phyloP scores from a whole-genome alignment of 805 yeast species.

The Ogataea minuta region DNA sequence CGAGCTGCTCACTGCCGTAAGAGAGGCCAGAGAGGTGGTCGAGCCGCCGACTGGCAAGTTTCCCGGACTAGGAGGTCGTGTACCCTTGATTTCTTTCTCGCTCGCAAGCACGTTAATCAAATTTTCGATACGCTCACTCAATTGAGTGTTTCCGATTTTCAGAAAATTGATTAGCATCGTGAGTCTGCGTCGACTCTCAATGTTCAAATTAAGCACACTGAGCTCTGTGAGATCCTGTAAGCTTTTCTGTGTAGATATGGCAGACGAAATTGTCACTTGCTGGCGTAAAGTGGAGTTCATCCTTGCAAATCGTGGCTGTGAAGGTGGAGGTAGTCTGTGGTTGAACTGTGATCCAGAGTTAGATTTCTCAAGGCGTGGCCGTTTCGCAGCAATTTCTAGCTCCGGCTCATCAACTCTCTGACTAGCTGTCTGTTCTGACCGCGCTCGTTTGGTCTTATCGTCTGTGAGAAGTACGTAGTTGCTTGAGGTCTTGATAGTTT shows the following conservation, averaged over 20 bases:
- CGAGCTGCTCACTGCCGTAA: constrained; percentile 22
- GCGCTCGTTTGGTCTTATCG: constrained; percentile 19
- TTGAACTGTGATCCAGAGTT: constrained; percentile 9
- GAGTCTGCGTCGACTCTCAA: constrained; percentile 72
- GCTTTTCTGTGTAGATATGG: constrained; percentile 31
- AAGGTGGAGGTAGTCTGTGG: constrained; percentile 7
- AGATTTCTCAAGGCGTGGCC: constrained; percentile 21
- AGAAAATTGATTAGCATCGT: constrained; percentile 78
- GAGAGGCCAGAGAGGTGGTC: constrained; percentile 14
- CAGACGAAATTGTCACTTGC: constrained; percentile 31
- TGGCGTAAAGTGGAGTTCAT: constrained; percentile 24
- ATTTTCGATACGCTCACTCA: constrained; percentile 62
- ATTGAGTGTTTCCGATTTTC: constrained; percentile 75
- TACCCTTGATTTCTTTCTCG: constrained; percentile 19
- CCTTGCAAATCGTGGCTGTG: constrained; percentile 20
- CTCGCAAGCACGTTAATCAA: constrained; percentile 37
- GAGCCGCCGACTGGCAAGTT: constrained; percentile 1
- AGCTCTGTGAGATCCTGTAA: constrained; percentile 36
- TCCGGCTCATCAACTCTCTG: background rate
- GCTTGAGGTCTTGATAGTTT: constrained; percentile 32
- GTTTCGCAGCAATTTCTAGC: constrained; percentile 9
- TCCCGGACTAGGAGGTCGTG: constrained; percentile 5
- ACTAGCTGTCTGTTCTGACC: constrained; percentile 11
- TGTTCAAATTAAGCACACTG: constrained; percentile 35
- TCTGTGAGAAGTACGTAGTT: constrained; percentile 20